Percentiles rank a stretch among this genome's conserved stretches.
These are phyloP conservation scores for Trichomonascaceae sp. DNA, from an alignment of 1,139 yeast genomes.

Conservation along the genomic window DNA sequence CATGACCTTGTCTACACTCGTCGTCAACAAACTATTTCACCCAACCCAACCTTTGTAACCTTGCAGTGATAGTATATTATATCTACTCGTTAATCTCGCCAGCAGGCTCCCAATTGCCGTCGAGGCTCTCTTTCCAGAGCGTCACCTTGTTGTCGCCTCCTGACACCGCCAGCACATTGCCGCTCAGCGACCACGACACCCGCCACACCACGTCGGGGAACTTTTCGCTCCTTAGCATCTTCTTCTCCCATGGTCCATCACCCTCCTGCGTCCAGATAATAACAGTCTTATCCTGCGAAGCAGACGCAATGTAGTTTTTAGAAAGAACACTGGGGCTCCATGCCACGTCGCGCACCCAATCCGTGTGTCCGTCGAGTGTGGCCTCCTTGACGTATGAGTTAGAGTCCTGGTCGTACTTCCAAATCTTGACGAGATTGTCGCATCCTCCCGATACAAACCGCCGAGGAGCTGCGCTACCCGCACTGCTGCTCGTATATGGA, in stretches of 20 bases:
- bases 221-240: slow-evolving; percentile 54
- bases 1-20: no score
- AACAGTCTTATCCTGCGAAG: slow-evolving; percentile 93
- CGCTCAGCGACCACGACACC: slow-evolving; percentile 94
- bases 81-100: slow-evolving; percentile 76
- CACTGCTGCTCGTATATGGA: slow-evolving; percentile 31
- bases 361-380: slow-evolving; percentile 76
- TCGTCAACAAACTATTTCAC: no score
- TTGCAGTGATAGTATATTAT: no score
- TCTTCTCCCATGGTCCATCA: slow-evolving; percentile 65
- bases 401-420: slow-evolving; percentile 54
- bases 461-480: slow-evolving; percentile 15
- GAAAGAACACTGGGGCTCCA: slow-evolving; percentile 91
- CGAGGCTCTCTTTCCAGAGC: slow-evolving; percentile 88
- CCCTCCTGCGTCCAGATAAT: slow-evolving; percentile 83
- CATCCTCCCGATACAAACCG: slow-evolving; percentile 92
- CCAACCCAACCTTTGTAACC: no score
- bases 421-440: slow-evolving; percentile 83
- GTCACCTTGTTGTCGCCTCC: slow-evolving; percentile 96
- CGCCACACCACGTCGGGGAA: slow-evolving; percentile 98
- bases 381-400: slow-evolving; percentile 62
- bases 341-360: slow-evolving; percentile 97
- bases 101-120: slow-evolving; percentile 93
- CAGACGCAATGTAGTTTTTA: slow-evolving; percentile 90
- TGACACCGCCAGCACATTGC: slow-evolving; percentile 86